Evolutionary conservation across 176 grass and related monocot species (phyloP), one percentile per base, ranked within the genome.

Genomic region (Elaeis guineensis): DNA sequence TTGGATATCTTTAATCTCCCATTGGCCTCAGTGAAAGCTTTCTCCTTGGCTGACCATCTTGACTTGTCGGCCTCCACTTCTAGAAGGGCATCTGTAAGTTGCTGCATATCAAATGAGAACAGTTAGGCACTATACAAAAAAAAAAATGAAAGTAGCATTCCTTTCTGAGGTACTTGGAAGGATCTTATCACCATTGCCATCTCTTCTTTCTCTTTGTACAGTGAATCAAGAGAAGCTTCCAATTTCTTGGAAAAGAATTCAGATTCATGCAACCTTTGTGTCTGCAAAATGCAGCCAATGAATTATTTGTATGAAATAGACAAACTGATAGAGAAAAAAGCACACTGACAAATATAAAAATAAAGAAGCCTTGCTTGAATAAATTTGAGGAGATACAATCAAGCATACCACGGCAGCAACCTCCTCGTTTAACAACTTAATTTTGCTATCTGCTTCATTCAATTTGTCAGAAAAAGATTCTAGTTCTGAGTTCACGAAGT

Each of bases 21-120:
- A 56, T 72, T 88, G 62, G 72, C 73, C 59, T 86, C 66, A 53
- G 71, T 21, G 54, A 83, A 78, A 66, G 71, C 49, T 74, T 72
- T 92, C 65, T 98, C 81, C 64, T 83, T 89, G 57, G 69, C 25
- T 60, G 52, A 55, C 81, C 81, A 89, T 23, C 21, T 73, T 67
- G 87, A 89, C 57, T 77, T 92, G 81, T 89, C 81, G 63, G 81
- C 80, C 50, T 98, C 93, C 67, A 87, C 77, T 78, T 89, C 79
- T 64, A 92, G 67, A 76, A 98, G 79, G 20, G 61, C 79, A 79
- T 91, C 87, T 32, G 93, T 90, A 64, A 98, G 79, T 98, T 98
- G 79, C 87, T 92, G 84, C 72, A 76, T 61, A 44, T 44, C 35
- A 44, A 44, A 44, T 44, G 35, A 44, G 11, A 44, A 44, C 14